A percentile compares a stretch with the other conserved stretches of the same genome.
phyloP scores from a whole-genome alignment of 306 rosid species.

The Boehmeria nivea region DNA sequence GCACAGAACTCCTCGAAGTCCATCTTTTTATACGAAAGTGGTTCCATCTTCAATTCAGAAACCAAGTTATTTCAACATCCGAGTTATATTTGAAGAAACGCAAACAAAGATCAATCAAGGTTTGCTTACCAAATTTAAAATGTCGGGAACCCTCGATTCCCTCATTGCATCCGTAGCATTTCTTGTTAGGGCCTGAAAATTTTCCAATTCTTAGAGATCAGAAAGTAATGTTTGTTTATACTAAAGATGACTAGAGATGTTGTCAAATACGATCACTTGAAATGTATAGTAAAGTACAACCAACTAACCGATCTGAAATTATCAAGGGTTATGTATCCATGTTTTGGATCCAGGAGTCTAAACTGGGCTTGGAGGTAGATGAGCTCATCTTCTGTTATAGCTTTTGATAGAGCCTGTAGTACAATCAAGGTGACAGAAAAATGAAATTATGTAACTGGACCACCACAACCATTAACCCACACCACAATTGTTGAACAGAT shows the following conservation, averaged over 20 bases:
- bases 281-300: slow-evolving; percentile 12
- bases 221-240: slow-evolving; percentile 16
- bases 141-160: slow-evolving; percentile 69
- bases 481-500: not conserved
- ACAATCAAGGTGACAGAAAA: slow-evolving; percentile 10
- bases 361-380: slow-evolving; percentile 76
- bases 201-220: slow-evolving; percentile 20
- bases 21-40: slow-evolving; percentile 57
- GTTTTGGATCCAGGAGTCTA: slow-evolving; percentile 69
- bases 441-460: not conserved
- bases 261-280: not conserved
- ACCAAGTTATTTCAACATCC: slow-evolving; percentile 14
- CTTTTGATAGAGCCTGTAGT: slow-evolving; percentile 84
- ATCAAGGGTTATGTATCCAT: slow-evolving; percentile 58
- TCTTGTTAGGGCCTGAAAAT: slow-evolving; percentile 73
- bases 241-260: not conserved
- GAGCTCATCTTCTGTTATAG: slow-evolving; percentile 74
- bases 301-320: slow-evolving; percentile 78
- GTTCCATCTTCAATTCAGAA: slow-evolving; percentile 65
- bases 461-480: not conserved
- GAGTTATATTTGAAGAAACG: not conserved
- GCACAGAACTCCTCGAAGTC: slow-evolving; percentile 93
- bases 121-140: slow-evolving; percentile 64
- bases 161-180: slow-evolving; percentile 89
- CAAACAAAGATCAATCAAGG: slow-evolving; percentile 10